Conservation (phyloP, 225 moss, liverwort and hornwort genomes). For the Neckera pumila region DNA sequence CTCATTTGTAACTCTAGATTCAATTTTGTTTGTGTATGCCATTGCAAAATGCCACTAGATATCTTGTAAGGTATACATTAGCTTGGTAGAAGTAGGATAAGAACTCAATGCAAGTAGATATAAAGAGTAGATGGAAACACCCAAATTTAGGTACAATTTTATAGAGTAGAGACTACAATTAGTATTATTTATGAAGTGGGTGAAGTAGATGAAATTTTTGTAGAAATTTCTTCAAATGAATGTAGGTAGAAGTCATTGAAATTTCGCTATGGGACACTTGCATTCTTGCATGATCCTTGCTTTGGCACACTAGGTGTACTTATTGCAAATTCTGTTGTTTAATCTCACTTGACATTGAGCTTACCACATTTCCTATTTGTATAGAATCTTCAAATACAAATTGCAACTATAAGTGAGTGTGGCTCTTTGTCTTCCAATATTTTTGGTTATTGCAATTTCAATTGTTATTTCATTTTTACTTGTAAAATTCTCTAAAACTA, state of each 20-base stretch:
- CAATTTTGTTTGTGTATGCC: neutral
- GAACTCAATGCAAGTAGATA: neutral
- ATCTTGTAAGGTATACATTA: neutral
- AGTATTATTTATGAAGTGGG: neutral
- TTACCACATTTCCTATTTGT: no score
- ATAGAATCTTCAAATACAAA: no score
- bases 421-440: no score
- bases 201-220: neutral
- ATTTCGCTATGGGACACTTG: neutral
- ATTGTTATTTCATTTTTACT: no score
- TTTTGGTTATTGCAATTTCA: no score
- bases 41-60: neutral
- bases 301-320: no score
- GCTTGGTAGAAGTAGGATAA: neutral
- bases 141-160: neutral
- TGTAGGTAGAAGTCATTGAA: neutral
- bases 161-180: neutral
- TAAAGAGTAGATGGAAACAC: neutral
- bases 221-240: neutral
- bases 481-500: no score
- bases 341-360: no score
- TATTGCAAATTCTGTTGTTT: no score
- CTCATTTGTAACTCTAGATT: rapidly evolving
- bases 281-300: no score
- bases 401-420: no score